These are phyloP conservation scores for Backusella westeae DNA, from an alignment of 192 early-diverging fungal species.

Conservation along the genomic window DNA sequence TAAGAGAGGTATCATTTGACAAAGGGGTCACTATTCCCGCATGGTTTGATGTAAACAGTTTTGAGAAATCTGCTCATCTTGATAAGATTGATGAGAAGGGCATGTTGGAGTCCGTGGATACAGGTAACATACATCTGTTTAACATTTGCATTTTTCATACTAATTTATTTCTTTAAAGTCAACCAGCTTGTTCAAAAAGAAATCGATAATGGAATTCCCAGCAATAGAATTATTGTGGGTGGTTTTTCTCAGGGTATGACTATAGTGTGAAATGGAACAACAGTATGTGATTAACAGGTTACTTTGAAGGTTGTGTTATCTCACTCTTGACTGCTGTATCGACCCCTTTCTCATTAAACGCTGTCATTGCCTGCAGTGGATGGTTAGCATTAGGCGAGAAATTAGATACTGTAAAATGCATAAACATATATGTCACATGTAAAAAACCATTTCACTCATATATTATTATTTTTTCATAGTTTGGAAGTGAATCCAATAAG, in stretches of 20 bases:
- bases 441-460: neutral
- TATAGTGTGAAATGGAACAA: neutral
- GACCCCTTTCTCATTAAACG: constrained; percentile 63
- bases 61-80: constrained; percentile 44
- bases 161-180: constrained; percentile 25
- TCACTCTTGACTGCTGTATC: constrained; percentile 68
- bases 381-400: constrained; percentile 67
- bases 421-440: neutral
- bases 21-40: constrained; percentile 42
- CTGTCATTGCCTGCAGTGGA: constrained; percentile 71
- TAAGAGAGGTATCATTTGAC: constrained; percentile 70
- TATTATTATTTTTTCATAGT: constrained; percentile 1
- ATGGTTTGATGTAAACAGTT: constrained; percentile 81
- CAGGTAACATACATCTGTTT: constrained; percentile 13
- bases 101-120: constrained; percentile 59
- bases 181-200: constrained; percentile 66
- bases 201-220: constrained; percentile 72
- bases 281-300: neutral
- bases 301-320: constrained; percentile 48
- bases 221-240: constrained; percentile 86
- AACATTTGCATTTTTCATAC: neutral
- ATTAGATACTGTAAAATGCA: constrained; percentile 34
- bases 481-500: constrained; percentile 58
- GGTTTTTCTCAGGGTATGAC: constrained; percentile 85
- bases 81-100: constrained; percentile 67